These are phyloP conservation scores for Albifimbria verrucaria DNA, from an alignment of 2,329 filamentous ascomycete genomes.

Conservation along the genomic window DNA sequence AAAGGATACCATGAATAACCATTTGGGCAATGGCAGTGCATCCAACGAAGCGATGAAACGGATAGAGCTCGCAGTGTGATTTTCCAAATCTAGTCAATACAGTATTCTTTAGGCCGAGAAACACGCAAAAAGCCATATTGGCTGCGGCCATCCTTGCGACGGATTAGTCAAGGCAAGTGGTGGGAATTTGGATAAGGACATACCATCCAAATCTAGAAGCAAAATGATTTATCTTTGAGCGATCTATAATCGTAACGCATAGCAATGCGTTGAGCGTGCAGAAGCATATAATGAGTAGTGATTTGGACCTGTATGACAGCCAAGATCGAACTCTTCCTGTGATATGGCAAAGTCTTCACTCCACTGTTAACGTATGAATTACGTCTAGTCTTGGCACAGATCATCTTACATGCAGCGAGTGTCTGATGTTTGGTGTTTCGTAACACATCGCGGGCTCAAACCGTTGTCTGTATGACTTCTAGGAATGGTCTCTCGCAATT, in stretches of 20 bases:
- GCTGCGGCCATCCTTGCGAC: constrained; percentile 38
- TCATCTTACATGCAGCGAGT: background rate
- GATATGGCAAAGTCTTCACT: background rate
- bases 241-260: background rate
- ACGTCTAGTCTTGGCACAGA: background rate
- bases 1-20: constrained; percentile 33
- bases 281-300: background rate
- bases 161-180: background rate
- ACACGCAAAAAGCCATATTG: constrained; percentile 37
- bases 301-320: background rate
- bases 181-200: background rate
- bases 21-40: constrained; percentile 35
- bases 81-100: constrained; percentile 31
- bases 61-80: constrained; percentile 44
- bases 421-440: background rate
- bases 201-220: constrained; percentile 21
- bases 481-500: background rate
- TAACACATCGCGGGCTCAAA: background rate
- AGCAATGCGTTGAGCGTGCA: background rate
- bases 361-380: background rate
- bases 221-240: constrained; percentile 9
- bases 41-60: constrained; percentile 42
- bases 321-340: background rate
- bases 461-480: background rate
- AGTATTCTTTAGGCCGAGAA: constrained; percentile 47